These are phyloP conservation scores for Eutrema yunnanense DNA, from an alignment of 345 rosid species.

Conservation along the genomic window DNA sequence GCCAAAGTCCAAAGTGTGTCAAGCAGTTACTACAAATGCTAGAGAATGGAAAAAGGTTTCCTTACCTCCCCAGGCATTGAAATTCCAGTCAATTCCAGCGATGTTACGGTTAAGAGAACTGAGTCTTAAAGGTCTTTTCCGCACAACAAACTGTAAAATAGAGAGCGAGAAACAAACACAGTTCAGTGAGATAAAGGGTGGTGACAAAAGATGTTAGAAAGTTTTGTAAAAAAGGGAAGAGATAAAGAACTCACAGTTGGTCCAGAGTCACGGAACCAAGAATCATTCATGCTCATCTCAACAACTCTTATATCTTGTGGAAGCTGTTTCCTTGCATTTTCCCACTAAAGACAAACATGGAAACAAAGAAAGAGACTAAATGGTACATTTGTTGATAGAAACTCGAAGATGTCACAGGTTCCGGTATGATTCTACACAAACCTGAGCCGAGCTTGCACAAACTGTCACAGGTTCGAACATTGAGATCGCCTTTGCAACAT, in stretches of 20 bases:
- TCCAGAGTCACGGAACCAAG: conserved; percentile 96
- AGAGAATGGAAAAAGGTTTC: neutral
- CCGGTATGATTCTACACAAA: conserved; percentile 24
- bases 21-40: neutral
- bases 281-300: conserved; percentile 93
- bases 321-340: conserved; percentile 64
- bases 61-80: conserved; percentile 90
- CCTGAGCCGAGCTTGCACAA: conserved; percentile 89
- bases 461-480: conserved; percentile 79
- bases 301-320: conserved; percentile 71
- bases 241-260: conserved; percentile 64
- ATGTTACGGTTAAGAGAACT: conserved; percentile 35
- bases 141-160: conserved; percentile 54
- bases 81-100: conserved; percentile 90
- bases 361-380: neutral
- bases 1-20: neutral
- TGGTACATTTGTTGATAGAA: neutral
- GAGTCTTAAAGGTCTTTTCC: conserved; percentile 21
- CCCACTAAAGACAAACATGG: conserved; percentile 50
- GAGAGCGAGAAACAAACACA: neutral
- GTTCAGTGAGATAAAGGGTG: neutral
- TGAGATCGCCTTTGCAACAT: conserved; percentile 74
- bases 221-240: neutral
- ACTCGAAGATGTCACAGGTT: neutral
- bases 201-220: neutral